These are phyloP conservation scores for Epipyxis sp. DNA, from an alignment of 108 stramenopile species.

Conservation along the genomic window DNA sequence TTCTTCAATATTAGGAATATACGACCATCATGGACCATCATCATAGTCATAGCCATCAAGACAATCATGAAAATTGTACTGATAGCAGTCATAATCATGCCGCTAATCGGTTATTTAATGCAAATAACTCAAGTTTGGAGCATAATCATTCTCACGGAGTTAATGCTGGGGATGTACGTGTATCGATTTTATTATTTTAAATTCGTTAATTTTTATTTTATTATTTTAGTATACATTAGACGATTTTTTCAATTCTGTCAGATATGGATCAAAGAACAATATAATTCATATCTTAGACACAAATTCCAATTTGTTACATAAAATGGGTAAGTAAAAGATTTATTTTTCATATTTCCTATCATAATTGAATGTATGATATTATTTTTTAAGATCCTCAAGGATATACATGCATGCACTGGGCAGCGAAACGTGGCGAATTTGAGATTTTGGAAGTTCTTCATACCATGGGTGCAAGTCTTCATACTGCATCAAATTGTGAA, in stretches of 20 bases:
- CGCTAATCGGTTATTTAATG: no score
- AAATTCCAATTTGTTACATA: neutral
- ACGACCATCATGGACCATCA: no score
- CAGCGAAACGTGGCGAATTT: slow-evolving; percentile 69
- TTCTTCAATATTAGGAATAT: no score
- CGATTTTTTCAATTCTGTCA: neutral
- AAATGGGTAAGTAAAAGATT: neutral
- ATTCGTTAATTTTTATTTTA: no score
- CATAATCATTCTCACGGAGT: no score
- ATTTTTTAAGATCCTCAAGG: slow-evolving; percentile 60
- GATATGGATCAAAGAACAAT: neutral
- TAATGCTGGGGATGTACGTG: no score
- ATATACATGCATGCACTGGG: slow-evolving; percentile 86
- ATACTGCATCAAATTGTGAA: slow-evolving; percentile 58
- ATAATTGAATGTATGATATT: neutral
- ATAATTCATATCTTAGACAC: neutral
- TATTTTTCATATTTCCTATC: neutral
- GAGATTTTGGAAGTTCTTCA: slow-evolving; percentile 55
- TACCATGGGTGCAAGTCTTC: slow-evolving; percentile 56
- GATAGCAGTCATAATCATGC: no score
- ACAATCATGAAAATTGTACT: no score
- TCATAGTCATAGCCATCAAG: no score
- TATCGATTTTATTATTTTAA: no score
- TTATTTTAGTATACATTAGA: neutral
- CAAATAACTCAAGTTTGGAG: no score